Percentiles rank a stretch among this genome's conserved stretches.
Evolutionary conservation across 345 rosid species (phyloP).

Genomic region (Salix caprea): DNA sequence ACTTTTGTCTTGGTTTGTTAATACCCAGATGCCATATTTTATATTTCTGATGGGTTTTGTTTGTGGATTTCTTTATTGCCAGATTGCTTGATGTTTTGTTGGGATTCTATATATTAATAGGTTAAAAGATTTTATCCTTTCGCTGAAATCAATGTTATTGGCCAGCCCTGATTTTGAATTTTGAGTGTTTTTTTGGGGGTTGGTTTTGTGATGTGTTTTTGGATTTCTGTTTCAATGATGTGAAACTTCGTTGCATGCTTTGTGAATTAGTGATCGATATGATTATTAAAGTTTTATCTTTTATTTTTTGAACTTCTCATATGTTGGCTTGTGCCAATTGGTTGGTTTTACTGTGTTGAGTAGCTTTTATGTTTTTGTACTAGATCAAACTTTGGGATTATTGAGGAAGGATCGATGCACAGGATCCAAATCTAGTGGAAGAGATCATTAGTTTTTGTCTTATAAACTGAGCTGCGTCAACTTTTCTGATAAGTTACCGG

Average conservation of each 20-base stretch:
- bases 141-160: neutral
- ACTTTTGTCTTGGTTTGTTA: neutral
- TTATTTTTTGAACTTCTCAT: neutral
- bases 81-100: neutral
- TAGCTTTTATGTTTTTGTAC: conserved; percentile 11
- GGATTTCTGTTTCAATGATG: neutral
- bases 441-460: neutral
- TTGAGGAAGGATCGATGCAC: neutral
- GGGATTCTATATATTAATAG: neutral
- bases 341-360: conserved; percentile 5
- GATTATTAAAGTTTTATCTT: neutral
- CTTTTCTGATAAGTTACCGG: neutral
- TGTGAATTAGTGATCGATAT: neutral
- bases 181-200: neutral
- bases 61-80: neutral
- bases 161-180: neutral
- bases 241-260: neutral
- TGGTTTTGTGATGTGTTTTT: neutral
- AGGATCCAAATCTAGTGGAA: neutral
- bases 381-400: conserved; percentile 3
- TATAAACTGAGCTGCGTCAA: conserved; percentile 1
- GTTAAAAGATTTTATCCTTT: neutral
- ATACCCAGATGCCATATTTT: neutral
- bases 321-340: neutral
- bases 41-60: neutral